A percentile compares a stretch with the other conserved stretches of the same genome.
Evolutionary conservation across 2,329 filamentous ascomycete species (phyloP).

Genomic region (Fusarium sp.): DNA sequence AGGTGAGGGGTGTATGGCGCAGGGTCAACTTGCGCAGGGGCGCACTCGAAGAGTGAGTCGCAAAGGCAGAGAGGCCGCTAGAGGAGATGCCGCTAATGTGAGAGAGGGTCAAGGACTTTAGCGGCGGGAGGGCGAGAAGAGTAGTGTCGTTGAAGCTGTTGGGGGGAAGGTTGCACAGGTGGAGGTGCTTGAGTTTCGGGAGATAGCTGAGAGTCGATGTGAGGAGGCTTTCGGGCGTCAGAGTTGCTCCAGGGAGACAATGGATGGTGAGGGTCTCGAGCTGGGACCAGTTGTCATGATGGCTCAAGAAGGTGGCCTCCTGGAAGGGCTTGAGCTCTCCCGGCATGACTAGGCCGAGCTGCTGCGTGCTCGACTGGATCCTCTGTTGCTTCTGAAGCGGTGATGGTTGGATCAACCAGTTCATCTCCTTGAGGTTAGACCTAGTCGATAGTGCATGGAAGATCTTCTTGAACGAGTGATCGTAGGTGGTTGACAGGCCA

Average conservation of each 20-base stretch:
- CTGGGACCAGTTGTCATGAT: constrained; percentile 63
- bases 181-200: constrained; percentile 64
- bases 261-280: constrained; percentile 66
- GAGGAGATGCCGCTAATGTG: constrained; percentile 64
- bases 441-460: constrained; percentile 68
- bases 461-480: constrained; percentile 63
- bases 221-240: constrained; percentile 62
- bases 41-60: constrained; percentile 57
- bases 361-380: constrained; percentile 43
- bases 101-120: constrained; percentile 63
- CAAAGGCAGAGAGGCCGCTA: constrained; percentile 64
- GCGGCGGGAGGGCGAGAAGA: constrained; percentile 62
- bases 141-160: constrained; percentile 65
- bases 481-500: constrained; percentile 62
- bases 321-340: constrained; percentile 45
- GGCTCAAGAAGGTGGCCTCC: constrained; percentile 56
- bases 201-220: constrained; percentile 59
- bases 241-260: constrained; percentile 62
- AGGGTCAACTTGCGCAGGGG: constrained; percentile 61
- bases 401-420: constrained; percentile 62
- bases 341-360: constrained; percentile 44
- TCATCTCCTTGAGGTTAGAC: constrained; percentile 62
- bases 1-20: constrained; percentile 63
- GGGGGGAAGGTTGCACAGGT: constrained; percentile 64
- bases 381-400: constrained; percentile 45